These are phyloP conservation scores for Delphinella strobiligena DNA, from an alignment of 2,329 filamentous ascomycete genomes.

Conservation along the genomic window DNA sequence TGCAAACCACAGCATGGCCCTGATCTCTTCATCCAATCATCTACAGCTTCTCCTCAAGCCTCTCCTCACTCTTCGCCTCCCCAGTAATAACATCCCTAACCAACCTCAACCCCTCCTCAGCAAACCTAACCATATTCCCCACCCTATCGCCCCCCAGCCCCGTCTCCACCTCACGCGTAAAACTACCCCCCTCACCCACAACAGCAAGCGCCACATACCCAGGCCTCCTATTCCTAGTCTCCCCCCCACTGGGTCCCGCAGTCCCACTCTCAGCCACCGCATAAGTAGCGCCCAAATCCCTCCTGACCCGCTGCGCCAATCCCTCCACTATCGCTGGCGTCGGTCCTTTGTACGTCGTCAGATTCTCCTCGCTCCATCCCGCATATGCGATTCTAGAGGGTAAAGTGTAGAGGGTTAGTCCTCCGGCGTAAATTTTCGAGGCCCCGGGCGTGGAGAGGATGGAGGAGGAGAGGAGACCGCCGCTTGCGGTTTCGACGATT, in stretches of 20 bases:
- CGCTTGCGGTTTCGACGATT: conserved; percentile 52
- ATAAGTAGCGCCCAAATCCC: conserved; percentile 44
- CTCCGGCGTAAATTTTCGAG: conserved; percentile 46
- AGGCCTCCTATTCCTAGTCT: conserved; percentile 44
- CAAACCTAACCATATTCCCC: conserved; percentile 52
- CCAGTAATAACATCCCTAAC: conserved; percentile 44
- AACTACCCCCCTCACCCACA: conserved; percentile 37
- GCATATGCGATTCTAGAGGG: conserved; percentile 45
- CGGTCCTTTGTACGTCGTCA: conserved; percentile 46
- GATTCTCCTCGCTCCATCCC: conserved; percentile 45
- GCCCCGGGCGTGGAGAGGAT: conserved; percentile 49
- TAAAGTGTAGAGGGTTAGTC: conserved; percentile 51
- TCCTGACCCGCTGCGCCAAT: conserved; percentile 44
- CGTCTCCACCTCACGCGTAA: conserved; percentile 45
- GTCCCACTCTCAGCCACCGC: conserved; percentile 49
- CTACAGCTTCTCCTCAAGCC: background rate
- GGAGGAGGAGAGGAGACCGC: conserved; percentile 48
- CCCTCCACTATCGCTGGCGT: conserved; percentile 45
- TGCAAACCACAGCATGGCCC: too few relatives aligned
- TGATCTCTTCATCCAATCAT: too few relatives aligned
- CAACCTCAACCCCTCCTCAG: conserved; percentile 43
- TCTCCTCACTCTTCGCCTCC: conserved; percentile 25
- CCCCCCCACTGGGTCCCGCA: conserved; percentile 50
- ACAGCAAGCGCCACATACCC: conserved; percentile 55
- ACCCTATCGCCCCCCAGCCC: conserved; percentile 41